phyloP scores from a whole-genome alignment of 495 filamentous ascomycete species.

The Aspergillus nidulans region DNA sequence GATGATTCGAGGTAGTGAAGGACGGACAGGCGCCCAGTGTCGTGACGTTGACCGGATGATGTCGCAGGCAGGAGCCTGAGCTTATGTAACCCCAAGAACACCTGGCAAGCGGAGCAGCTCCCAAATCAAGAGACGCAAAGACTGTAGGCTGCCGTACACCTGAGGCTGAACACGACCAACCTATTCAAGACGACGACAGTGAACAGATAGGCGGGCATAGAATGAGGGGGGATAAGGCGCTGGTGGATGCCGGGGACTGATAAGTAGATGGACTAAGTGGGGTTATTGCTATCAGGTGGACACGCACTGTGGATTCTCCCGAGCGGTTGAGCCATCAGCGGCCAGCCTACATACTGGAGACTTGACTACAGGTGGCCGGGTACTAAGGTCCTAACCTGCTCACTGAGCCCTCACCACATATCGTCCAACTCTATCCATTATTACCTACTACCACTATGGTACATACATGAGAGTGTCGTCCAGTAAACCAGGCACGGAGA shows the following conservation, averaged over 20 bases:
- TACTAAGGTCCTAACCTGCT: not conserved
- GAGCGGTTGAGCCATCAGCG: not conserved
- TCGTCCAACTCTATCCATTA: slow-evolving; percentile 11
- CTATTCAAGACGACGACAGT: not conserved
- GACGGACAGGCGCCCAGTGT: slow-evolving; percentile 1
- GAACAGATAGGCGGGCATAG: not conserved
- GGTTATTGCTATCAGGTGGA: slow-evolving; percentile 18
- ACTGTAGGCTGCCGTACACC: not conserved
- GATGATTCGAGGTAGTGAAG: not conserved
- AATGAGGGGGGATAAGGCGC: slow-evolving; percentile 11
- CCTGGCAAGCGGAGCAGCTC: not conserved
- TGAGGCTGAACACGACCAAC: not conserved
- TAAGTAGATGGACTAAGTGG: slow-evolving; percentile 18
- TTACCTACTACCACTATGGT: slow-evolving; percentile 15
- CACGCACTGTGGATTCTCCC: not conserved
- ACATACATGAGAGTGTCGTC: slow-evolving; percentile 12
- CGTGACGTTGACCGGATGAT: not conserved
- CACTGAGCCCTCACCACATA: not conserved
- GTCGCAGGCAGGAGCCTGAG: slow-evolving; percentile 1
- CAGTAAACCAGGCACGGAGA: not conserved
- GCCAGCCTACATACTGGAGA: no score
- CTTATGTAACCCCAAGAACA: not conserved
- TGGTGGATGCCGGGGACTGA: slow-evolving; percentile 15
- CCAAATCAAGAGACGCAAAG: not conserved
- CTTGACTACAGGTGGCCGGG: not conserved